Percentiles rank a stretch among this genome's conserved stretches.
phyloP scores from a whole-genome alignment of 1,284 basidiomycete species.

The Ceratobasidium sp. region DNA sequence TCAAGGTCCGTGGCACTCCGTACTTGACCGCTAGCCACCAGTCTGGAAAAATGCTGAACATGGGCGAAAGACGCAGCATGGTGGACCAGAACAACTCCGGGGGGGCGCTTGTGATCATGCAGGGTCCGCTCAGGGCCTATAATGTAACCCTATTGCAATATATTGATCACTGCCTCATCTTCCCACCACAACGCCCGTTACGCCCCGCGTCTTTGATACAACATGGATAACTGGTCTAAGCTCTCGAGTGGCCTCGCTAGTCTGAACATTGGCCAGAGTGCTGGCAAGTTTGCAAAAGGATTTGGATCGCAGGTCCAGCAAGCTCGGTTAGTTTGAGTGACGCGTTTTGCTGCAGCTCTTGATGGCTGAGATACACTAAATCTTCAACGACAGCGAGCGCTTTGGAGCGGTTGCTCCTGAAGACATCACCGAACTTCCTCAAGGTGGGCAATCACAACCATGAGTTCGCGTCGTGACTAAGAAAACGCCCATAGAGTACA shows the following conservation, averaged over 20 bases:
- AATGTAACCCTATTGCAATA: constrained; percentile 38
- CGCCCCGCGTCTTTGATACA: constrained; percentile 48
- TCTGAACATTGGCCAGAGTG: constrained; percentile 75
- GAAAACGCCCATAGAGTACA: constrained; percentile 78
- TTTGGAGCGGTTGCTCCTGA: constrained; percentile 89
- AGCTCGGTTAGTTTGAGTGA: constrained; percentile 62
- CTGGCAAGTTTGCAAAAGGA: constrained; percentile 80
- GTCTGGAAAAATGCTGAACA: constrained; percentile 52
- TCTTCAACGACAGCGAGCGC: constrained; percentile 66
- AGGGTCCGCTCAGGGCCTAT: constrained; percentile 26
- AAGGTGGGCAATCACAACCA: constrained; percentile 61
- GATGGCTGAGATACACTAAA: constrained; percentile 14
- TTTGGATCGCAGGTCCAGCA: constrained; percentile 89
- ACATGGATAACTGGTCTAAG: constrained; percentile 82
- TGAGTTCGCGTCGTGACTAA: neutral
- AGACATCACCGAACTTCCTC: constrained; percentile 95
- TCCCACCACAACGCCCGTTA: constrained; percentile 38
- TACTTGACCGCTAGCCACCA: constrained; percentile 57
- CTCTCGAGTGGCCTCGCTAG: constrained; percentile 67
- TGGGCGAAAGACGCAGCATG: constrained; percentile 22
- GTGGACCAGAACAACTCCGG: neutral
- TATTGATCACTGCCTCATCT: constrained; percentile 42
- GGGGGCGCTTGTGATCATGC: neutral
- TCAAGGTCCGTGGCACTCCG: constrained; percentile 64
- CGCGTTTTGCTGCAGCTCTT: constrained; percentile 38